Evolutionary conservation across 2,329 filamentous ascomycete genomes (phyloP), one percentile per base, ranked within the genome.

Genomic region (Botryotinia narcissicola): DNA sequence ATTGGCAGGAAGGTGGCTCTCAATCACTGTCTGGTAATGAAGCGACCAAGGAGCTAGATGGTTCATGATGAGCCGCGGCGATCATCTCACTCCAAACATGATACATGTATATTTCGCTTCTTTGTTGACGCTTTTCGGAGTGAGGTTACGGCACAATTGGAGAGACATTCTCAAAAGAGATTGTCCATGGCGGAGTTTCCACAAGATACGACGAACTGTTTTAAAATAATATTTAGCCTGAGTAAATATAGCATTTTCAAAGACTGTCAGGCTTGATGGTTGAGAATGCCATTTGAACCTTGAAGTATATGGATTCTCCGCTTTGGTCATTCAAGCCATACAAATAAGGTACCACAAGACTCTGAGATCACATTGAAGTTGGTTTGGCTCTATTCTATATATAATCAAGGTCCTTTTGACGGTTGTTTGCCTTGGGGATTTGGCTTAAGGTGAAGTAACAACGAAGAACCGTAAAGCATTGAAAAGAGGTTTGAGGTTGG

Each of bases 121-220:
- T n/a, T 16, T n/a, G 12, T 42, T 16, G 48, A 25, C 48, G 25
- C 25, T 3, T n/a, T 51, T 54, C n/a, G 12, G 3, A n/a, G 6
- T 14, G n/a, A 1, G 14, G 0, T 8, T 16, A 14, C 22, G 4
- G 25, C 48, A n/a, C 5, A n/a, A 16, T 54, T n/a, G 25, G 25
- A 7, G 7, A 16, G 20, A 16, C 12, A n/a, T 0, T n/a, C 16
- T 6, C 12, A 54, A 1, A 3, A n/a, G 12, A 16, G 25, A n/a
- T 6, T n/a, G 1, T 16, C 25, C 3, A n/a, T 54, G 12, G n/a
- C 5, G 7, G n/a, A n/a, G 2, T n/a, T 16, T n/a, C 25, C 25
- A 7, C 12, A 54, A 3, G 25, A 0, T n/a, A n/a, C n/a, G 25
- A n/a, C 7, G 2, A 7, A 16, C 5, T 1, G 48, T 0, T 54